phyloP scores from a whole-genome alignment of 352 stramenopile genomes.

The Globisporangium canariense region DNA sequence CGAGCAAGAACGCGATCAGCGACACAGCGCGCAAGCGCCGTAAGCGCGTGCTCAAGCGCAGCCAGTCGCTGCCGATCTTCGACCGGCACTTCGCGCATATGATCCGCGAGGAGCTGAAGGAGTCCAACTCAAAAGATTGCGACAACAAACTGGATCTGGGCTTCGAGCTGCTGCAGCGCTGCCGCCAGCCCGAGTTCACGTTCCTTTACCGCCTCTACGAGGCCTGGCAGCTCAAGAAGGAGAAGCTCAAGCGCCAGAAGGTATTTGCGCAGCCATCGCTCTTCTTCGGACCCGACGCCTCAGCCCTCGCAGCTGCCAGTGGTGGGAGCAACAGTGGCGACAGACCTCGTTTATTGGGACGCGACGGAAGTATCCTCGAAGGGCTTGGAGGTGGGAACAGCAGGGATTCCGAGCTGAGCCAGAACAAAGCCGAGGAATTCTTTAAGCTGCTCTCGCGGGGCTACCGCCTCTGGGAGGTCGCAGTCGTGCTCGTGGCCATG shows the following conservation, averaged over 20 bases:
- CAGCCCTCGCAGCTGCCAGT: neutral
- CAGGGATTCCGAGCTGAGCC: neutral
- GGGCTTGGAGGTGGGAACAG: no score
- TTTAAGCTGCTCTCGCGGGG: conserved; percentile 41
- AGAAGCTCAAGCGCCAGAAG: conserved; percentile 6
- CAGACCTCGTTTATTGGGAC: neutral
- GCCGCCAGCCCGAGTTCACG: conserved; percentile 51
- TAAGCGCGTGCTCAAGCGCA: conserved; percentile 52
- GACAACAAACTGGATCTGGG: conserved; percentile 55
- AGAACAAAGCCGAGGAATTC: conserved; percentile 42
- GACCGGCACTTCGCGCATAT: conserved; percentile 55
- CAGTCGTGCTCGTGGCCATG: conserved; percentile 41
- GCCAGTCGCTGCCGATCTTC: conserved; percentile 60
- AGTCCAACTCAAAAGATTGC: conserved; percentile 58
- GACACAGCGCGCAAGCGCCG: conserved; percentile 19
- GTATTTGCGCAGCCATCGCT: neutral
- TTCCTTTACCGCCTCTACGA: conserved; percentile 51
- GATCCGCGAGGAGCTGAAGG: conserved; percentile 47
- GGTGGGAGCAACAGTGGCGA: no score
- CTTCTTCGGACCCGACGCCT: neutral
- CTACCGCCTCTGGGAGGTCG: conserved; percentile 56
- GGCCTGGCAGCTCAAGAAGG: conserved; percentile 26
- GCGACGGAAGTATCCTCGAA: conserved; percentile 1
- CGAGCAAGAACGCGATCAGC: conserved; percentile 17
- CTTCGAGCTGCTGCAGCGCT: conserved; percentile 51